Percentiles rank a stretch among this genome's conserved stretches.
phyloP scores from a whole-genome alignment of 2,329 filamentous ascomycete species.

The Camptophora hylomeconis region DNA sequence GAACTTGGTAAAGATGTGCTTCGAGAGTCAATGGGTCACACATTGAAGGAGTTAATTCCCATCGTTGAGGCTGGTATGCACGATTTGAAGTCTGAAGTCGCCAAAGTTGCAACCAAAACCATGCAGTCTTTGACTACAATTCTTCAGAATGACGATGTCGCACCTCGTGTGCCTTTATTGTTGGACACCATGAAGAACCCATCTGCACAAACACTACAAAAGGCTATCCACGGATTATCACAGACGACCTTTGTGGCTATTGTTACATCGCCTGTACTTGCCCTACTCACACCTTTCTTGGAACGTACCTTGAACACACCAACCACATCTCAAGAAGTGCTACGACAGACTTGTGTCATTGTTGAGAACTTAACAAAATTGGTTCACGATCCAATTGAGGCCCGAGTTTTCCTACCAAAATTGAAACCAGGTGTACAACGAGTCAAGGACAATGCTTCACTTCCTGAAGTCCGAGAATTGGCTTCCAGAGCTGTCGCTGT shows the following conservation, averaged over 20 bases:
- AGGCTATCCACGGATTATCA: constrained; percentile 90
- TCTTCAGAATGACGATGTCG: constrained; percentile 92
- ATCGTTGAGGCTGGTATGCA: constrained; percentile 90
- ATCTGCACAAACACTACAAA: constrained; percentile 74
- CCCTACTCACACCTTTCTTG: constrained; percentile 83
- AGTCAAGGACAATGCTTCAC: constrained; percentile 74
- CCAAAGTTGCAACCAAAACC: constrained; percentile 78
- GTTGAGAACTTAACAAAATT: constrained; percentile 97
- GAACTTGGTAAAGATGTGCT: constrained; percentile 80
- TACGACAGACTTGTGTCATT: constrained; percentile 90
- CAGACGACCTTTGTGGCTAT: constrained; percentile 98
- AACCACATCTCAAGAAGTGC: constrained; percentile 79
- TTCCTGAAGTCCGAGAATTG: constrained; percentile 88
- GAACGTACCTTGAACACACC: constrained; percentile 90
- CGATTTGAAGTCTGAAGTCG: constrained; percentile 75
- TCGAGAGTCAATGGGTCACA: constrained; percentile 78
- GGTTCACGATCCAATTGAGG: constrained; percentile 90
- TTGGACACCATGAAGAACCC: constrained; percentile 94
- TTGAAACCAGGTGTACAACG: constrained; percentile 84
- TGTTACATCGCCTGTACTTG: constrained; percentile 89
- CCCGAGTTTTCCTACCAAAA: constrained; percentile 87
- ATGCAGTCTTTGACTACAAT: constrained; percentile 86
- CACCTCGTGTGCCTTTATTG: constrained; percentile 77
- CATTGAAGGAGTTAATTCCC: constrained; percentile 76
- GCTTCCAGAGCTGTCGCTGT: constrained; percentile 69